phyloP scores from a whole-genome alignment of 108 stramenopile species.

The Epipyxis sp. region DNA sequence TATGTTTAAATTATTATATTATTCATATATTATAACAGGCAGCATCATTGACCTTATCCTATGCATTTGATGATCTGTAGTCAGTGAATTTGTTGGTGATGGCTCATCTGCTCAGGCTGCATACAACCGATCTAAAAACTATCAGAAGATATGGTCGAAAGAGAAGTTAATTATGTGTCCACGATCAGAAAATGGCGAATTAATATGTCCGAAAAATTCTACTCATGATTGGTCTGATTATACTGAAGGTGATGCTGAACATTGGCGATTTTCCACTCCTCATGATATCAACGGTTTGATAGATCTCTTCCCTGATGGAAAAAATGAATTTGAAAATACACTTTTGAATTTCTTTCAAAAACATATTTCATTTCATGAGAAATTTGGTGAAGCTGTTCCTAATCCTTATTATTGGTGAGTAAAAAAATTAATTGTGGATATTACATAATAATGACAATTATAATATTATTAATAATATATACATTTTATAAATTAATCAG shows the following conservation, averaged over 20 bases:
- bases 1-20: no score
- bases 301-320: neutral
- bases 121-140: neutral
- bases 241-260: conserved; percentile 33
- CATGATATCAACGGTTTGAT: conserved; percentile 21
- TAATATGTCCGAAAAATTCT: conserved; percentile 1
- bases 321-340: neutral
- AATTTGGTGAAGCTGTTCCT: conserved; percentile 27
- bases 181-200: neutral
- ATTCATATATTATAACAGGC: no score
- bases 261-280: conserved; percentile 26
- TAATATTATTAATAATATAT: no score
- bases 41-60: conserved; percentile 14
- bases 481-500: no score
- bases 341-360: neutral
- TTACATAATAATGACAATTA: no score
- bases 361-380: neutral
- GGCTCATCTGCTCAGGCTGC: neutral
- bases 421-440: no score
- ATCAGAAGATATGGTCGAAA: conserved; percentile 21
- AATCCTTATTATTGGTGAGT: conserved; percentile 45
- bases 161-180: conserved; percentile 3
- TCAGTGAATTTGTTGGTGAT: neutral
- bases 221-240: conserved; percentile 11
- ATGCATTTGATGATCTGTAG: conserved; percentile 6